Percentiles rank a stretch among this genome's conserved stretches.
Evolutionary conservation across 352 stramenopile genomes (phyloP).

Genomic region (Phytopythium helicoides): DNA sequence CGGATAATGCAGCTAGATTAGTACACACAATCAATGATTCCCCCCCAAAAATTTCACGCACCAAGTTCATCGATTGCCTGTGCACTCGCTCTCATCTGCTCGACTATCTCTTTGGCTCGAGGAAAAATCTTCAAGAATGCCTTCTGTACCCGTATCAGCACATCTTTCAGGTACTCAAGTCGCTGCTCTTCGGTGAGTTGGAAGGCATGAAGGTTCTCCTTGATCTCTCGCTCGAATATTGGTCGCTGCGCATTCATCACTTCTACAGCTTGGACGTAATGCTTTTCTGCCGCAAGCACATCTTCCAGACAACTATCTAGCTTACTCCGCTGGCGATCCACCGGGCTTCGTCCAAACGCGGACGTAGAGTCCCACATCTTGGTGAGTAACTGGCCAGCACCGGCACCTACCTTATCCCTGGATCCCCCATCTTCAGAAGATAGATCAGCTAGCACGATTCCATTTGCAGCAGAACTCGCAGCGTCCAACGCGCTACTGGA

Average conservation of each 20-base stretch:
- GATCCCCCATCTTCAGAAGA: conserved; percentile 23
- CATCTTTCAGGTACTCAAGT: conserved; percentile 75
- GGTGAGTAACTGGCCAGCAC: conserved; percentile 62
- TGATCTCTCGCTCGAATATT: conserved; percentile 66
- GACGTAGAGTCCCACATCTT: conserved; percentile 84
- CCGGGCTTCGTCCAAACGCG: conserved; percentile 55
- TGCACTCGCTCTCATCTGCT: conserved; percentile 46
- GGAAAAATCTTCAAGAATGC: conserved; percentile 48
- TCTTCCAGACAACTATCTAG: conserved; percentile 64
- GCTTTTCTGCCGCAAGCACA: conserved; percentile 60
- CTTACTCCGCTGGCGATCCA: conserved; percentile 65
- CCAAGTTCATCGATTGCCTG: conserved; percentile 64
- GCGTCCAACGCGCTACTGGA: neutral
- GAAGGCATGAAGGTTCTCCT: conserved; percentile 76
- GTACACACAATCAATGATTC: conserved; percentile 1
- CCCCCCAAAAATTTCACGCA: conserved; percentile 18
- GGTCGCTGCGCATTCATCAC: conserved; percentile 63
- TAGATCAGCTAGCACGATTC: neutral
- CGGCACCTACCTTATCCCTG: conserved; percentile 60
- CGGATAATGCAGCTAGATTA: neutral
- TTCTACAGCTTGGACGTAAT: conserved; percentile 66
- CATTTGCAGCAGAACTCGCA: neutral
- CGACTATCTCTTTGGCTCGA: conserved; percentile 37
- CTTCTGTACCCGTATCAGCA: conserved; percentile 68
- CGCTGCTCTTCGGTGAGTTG: conserved; percentile 84